Conservation (phyloP, 176 grass and related monocot species). For the sorghum (Sorghum bicolor) region DNA sequence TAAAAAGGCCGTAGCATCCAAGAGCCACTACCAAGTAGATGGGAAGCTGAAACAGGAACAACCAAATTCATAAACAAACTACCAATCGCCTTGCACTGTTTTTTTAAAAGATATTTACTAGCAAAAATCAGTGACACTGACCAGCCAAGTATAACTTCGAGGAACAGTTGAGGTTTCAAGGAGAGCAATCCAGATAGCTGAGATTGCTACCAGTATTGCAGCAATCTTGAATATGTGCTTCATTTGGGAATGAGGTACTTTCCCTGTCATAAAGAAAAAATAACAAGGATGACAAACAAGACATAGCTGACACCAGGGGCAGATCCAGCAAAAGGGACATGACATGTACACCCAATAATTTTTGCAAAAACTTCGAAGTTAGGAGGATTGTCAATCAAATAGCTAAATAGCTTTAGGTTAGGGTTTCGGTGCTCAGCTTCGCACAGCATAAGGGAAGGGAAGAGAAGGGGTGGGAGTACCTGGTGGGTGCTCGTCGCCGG, state of each 20-base stretch:
- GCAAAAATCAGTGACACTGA: conserved; percentile 32
- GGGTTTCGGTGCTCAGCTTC: no score
- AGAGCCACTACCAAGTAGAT: conserved; percentile 75
- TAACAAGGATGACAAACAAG: background rate
- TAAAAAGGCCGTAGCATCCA: conserved; percentile 92
- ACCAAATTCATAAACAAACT: background rate
- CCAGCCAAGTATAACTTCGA: conserved; percentile 76
- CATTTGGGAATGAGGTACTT: background rate
- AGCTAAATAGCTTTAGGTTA: no score
- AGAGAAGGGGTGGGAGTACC: no score
- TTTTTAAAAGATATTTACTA: background rate
- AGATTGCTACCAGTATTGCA: conserved; percentile 51
- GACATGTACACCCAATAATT: no score
- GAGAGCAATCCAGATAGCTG: conserved; percentile 58
- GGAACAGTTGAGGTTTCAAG: conserved; percentile 64
- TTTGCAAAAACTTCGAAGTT: no score
- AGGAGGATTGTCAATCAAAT: no score
- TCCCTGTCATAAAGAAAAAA: conserved; percentile 2
- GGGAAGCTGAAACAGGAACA: conserved; percentile 56
- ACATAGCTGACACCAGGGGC: background rate
- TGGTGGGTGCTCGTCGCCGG: no score
- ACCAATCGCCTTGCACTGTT: background rate
- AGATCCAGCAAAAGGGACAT: no score
- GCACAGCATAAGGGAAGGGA: no score
- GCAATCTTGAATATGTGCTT: conserved; percentile 60